Evolutionary conservation across 2,329 filamentous ascomycete species (phyloP), one percentile per base, ranked within the genome.

Genomic region (Sphaerulina populicola): DNA sequence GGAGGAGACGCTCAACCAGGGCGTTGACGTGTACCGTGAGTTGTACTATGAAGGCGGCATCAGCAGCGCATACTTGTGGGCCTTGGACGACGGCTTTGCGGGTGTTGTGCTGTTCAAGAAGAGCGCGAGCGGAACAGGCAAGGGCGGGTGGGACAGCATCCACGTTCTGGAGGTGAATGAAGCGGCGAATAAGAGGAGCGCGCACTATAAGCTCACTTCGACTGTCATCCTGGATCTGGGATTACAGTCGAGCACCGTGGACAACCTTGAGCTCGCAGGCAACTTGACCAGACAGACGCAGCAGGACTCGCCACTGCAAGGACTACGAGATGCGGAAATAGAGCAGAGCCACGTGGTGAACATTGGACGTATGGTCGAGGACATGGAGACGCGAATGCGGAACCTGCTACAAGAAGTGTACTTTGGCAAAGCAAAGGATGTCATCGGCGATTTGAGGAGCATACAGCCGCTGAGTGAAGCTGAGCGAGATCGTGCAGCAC

Each of bases 321-420:
- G 66, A 1, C 53, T 65, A 18, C 56, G 66, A 42, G 67, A 68
- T 40, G 60, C 58, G 4, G 88, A 94, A 61, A 85, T 84, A 64
- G 91, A 97, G 70, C 85, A 86, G 61, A 88, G 86, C 69, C 93
- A 98, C 75, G 93, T 98, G 62, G 87, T 86, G 62, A 98, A 98
- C 71, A 88, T 97, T 54, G 93, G 93, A 49, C 79, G 84, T 58
- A 77, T 98, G 66, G 90, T 98, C 47, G 93, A 98, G 76, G 93
- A 98, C 70, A 97, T 98, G 93, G 93, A 98, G 74, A 81, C 96
- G 68, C 95, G 96, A 78, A 97, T 98, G 93, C 82, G 93, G 59
- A 98, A 98, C 71, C 71, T 97, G 70, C 75, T 98, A 68, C 91
- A 98, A 76, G 93, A 98, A 72, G 93, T 98, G 44, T 98, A 98